Conservation (phyloP, 768 basidiomycete species). For the Termitomyces heimii region DNA sequence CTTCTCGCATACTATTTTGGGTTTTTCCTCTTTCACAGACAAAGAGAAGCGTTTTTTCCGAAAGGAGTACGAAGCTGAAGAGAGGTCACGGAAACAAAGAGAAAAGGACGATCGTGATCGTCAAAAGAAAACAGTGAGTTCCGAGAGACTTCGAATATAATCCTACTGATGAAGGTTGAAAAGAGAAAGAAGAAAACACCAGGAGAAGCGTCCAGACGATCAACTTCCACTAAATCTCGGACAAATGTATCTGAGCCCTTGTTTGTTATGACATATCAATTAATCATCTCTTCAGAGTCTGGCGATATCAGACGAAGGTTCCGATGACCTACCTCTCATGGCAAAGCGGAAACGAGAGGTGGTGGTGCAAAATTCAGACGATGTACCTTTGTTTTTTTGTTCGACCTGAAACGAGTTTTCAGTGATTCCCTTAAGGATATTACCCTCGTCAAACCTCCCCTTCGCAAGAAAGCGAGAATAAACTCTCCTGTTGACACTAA, state of each 20-base stretch:
- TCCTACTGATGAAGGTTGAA: not conserved
- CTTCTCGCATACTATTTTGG: not conserved
- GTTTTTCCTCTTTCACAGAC: slow-evolving; percentile 16
- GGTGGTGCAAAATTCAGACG: slow-evolving; percentile 4
- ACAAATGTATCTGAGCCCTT: not conserved
- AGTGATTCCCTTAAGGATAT: slow-evolving; percentile 1
- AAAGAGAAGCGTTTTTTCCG: slow-evolving; percentile 33
- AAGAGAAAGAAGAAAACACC: slow-evolving; percentile 4
- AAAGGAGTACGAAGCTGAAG: slow-evolving; percentile 21
- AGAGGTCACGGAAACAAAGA: slow-evolving; percentile 12
- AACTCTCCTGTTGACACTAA: not conserved
- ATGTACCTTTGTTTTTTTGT: not conserved
- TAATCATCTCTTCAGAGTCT: slow-evolving; percentile 5
- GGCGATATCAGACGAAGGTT: slow-evolving; percentile 5
- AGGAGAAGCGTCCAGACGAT: not conserved
- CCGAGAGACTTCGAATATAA: not conserved
- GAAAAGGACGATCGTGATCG: slow-evolving; percentile 15
- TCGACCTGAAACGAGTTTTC: not conserved
- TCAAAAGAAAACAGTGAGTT: slow-evolving; percentile 12
- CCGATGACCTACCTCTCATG: slow-evolving; percentile 10
- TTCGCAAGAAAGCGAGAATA: slow-evolving; percentile 5
- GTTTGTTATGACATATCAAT: not conserved
- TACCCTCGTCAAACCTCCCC: slow-evolving; percentile 2
- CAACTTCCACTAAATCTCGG: slow-evolving; percentile 1
- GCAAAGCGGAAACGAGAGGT: slow-evolving; percentile 7